Conservation (phyloP, 2,329 filamentous ascomycete genomes). For the Fusarium sp. region DNA sequence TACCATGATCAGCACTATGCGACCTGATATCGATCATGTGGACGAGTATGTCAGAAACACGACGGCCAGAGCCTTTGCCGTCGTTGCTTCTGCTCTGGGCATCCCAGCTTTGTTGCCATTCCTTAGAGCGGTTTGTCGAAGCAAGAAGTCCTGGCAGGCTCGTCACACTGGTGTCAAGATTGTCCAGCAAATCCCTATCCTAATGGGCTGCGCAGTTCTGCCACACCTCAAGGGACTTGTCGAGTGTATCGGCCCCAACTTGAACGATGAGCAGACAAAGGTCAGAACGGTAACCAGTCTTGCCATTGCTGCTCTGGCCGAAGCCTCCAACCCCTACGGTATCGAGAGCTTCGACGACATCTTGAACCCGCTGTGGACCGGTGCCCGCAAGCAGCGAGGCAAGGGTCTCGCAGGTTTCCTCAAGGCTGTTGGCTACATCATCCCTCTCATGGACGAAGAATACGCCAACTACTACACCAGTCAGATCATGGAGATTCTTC, state of each 20-base stretch:
- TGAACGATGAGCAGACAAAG: slow-evolving; percentile 98
- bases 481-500: slow-evolving; percentile 98
- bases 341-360: slow-evolving; percentile 99
- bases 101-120: slow-evolving; percentile 96
- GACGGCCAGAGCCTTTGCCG: slow-evolving; percentile 94
- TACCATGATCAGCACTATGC: slow-evolving; percentile 99
- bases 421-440: slow-evolving; percentile 98
- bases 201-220: slow-evolving; percentile 97
- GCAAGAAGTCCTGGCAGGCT: slow-evolving; percentile 99
- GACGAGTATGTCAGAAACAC: slow-evolving; percentile 99
- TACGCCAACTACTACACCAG: slow-evolving; percentile 99
- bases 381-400: slow-evolving; percentile 93
- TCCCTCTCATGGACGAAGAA: slow-evolving; percentile 99
- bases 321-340: slow-evolving; percentile 97
- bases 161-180: slow-evolving; percentile 99
- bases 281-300: slow-evolving; percentile 95
- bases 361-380: slow-evolving; percentile 95
- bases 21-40: slow-evolving; percentile 97
- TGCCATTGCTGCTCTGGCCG: slow-evolving; percentile 92
- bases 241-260: slow-evolving; percentile 93
- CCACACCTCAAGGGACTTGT: slow-evolving; percentile 96
- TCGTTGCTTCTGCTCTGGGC: slow-evolving; percentile 94
- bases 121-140: slow-evolving; percentile 92
- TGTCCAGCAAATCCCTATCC: slow-evolving; percentile 96
- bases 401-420: slow-evolving; percentile 96